A percentile compares a stretch with the other conserved stretches of the same genome.
Evolutionary conservation across 768 basidiomycete genomes (phyloP).

Genomic region (Lactarius tabidus): DNA sequence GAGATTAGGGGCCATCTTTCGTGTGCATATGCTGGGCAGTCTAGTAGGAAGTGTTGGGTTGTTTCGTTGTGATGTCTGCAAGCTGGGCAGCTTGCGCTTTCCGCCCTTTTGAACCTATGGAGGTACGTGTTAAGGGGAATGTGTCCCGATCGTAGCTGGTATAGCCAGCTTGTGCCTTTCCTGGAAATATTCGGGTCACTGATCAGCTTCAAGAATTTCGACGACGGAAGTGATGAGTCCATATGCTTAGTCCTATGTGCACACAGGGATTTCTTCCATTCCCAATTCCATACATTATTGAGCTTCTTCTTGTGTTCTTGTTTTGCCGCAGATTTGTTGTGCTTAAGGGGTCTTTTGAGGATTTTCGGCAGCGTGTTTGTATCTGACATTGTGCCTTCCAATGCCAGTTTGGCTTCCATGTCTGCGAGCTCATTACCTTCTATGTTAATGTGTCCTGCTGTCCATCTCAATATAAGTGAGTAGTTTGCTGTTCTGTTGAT

Average conservation of each 20-base stretch:
- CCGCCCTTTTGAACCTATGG: background rate
- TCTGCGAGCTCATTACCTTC: background rate
- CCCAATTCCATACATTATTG: background rate
- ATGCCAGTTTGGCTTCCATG: background rate
- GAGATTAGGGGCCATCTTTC: background rate
- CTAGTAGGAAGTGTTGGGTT: background rate
- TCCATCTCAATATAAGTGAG: background rate
- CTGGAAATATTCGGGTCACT: too few species aligned
- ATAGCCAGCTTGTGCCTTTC: background rate
- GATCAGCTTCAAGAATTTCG: background rate
- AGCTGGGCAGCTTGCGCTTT: background rate
- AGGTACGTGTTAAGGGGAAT: background rate
- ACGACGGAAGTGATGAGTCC: background rate
- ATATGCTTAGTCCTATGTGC: rapidly evolving
- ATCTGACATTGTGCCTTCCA: background rate
- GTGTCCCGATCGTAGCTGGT: background rate
- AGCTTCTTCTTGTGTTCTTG: background rate
- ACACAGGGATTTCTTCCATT: background rate
- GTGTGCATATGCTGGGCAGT: background rate
- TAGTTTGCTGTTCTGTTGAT: background rate
- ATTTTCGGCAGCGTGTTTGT: background rate
- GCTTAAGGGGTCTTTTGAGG: background rate
- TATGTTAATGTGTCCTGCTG: background rate
- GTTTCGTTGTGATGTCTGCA: background rate
- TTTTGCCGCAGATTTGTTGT: too few species aligned